These are phyloP conservation scores for Fusarium neocosmosporiellum DNA, from an alignment of 2,329 filamentous ascomycete species.

Conservation along the genomic window DNA sequence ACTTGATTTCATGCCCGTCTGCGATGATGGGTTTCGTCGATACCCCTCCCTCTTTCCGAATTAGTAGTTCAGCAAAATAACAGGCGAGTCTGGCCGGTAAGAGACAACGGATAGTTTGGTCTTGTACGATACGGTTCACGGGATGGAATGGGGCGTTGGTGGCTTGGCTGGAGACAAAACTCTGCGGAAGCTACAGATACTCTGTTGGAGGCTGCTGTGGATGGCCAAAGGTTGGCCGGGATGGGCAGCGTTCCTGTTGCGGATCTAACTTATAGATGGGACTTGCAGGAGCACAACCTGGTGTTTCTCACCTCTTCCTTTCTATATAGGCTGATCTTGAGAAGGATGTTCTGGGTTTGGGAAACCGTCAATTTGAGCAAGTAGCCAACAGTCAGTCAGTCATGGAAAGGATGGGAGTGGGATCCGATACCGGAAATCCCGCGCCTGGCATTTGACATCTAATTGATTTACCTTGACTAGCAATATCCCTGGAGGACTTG, in stretches of 20 bases:
- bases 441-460: background rate
- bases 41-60: conserved; percentile 33
- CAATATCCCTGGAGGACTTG: background rate
- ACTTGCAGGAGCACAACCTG: conserved; percentile 3
- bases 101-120: conserved; percentile 21
- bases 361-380: background rate
- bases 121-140: conserved; percentile 31
- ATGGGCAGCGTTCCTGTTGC: conserved; percentile 14
- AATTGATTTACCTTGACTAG: background rate
- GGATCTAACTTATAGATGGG: conserved; percentile 19
- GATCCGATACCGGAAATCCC: background rate
- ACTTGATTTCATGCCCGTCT: conserved; percentile 9
- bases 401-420: background rate
- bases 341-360: background rate
- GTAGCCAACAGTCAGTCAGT: background rate
- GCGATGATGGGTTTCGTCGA: conserved; percentile 37
- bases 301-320: conserved; percentile 9
- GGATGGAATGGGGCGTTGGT: conserved; percentile 36
- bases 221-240: background rate
- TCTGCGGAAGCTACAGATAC: conserved; percentile 15
- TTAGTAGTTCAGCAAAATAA: conserved; percentile 23
- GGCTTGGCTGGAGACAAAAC: conserved; percentile 14
- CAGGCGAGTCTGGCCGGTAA: conserved; percentile 24
- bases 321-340: conserved; percentile 9
- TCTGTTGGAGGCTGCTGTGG: conserved; percentile 5